A percentile compares a stretch with the other conserved stretches of the same genome.
Conservation (phyloP, 2,329 filamentous ascomycete species). For the Knufia fluminis region DNA sequence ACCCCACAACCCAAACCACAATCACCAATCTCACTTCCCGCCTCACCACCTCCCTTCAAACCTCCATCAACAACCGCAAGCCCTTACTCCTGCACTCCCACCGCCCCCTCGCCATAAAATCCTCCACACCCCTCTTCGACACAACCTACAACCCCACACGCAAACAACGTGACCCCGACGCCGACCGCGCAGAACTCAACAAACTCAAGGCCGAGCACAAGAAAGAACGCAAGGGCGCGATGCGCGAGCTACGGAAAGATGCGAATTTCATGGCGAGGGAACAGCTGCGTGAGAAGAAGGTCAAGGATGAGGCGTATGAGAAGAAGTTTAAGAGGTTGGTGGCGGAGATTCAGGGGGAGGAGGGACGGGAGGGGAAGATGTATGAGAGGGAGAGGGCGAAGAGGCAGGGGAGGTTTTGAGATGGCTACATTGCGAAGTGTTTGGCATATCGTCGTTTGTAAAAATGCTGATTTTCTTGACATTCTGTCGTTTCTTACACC, state of each 20-base stretch:
- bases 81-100: constrained; percentile 86
- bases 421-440: too few relatives aligned
- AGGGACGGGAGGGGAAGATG: constrained; percentile 73
- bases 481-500: too few relatives aligned
- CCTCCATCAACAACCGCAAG: constrained; percentile 55
- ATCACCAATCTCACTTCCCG: constrained; percentile 29
- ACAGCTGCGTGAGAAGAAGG: constrained; percentile 84
- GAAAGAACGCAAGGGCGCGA: constrained; percentile 86
- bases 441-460: too few relatives aligned
- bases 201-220: constrained; percentile 88
- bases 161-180: constrained; percentile 85
- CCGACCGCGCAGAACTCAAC: constrained; percentile 72
- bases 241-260: constrained; percentile 91
- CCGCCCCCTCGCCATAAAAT: constrained; percentile 76
- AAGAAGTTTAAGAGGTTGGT: constrained; percentile 88
- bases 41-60: constrained; percentile 44
- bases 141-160: constrained; percentile 88
- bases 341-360: constrained; percentile 91
- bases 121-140: constrained; percentile 87
- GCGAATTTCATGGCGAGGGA: constrained; percentile 87
- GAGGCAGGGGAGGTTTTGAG: constrained; percentile 52
- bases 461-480: too few relatives aligned
- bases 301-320: constrained; percentile 86
- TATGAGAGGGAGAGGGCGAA: constrained; percentile 80
- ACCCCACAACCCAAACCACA: constrained; percentile 35